Base-by-base conservation (phyloP, 2,329 filamentous ascomycete species). In the Trichoderma hamatum region DNA sequence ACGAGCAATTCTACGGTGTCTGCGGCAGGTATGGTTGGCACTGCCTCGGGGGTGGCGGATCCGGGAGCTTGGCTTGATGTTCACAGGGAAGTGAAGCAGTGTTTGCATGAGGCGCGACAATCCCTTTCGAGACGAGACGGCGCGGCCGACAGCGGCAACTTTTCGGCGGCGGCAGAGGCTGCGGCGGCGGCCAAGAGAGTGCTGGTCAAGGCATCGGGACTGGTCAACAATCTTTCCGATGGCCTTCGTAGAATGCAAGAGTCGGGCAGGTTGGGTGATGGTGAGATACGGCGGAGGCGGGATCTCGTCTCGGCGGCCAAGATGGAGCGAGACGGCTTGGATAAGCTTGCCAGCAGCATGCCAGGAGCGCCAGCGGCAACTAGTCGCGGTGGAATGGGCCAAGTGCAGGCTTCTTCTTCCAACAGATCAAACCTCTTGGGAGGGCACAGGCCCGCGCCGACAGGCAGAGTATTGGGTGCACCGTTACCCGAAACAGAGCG, bases 41-140 rank as follows among this genome's bases (percentile, higher is more conserved):
- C 77, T 51, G 77, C 80, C 26, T 74, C 75, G 14, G 79, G 78
- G 26, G 83, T 86, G 2, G 82, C 83, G 16, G 89, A 90, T 75
- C 89, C 89, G 1, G 85, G 86, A 3, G 89, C 90, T 1, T 96
- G 93, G 92, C 80, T 95, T 30, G 92, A 95, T 75, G 83, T 92
- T 67, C 89, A 94, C 75, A 82, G 87, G 30, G 90, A 94, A 75
- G 84, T 94, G 80, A 94, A 94, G 80, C 82, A 84, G 19, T 85
- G 87, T 72, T 71, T 81, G 13, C 78, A 80, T 54, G 90, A 93
- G 75, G 86, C 94, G 79, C 92, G 93, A 79, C 83, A 84, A 43
- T 85, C 87, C 72, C 83, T 96, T 34, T 90, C 90, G 49, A 83
- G 86, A 72, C 82, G 92, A 59, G 92, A 96, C 75, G 86, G 76